phyloP scores from a whole-genome alignment of 2,329 filamentous ascomycete species.

The Coniella lustricola region DNA sequence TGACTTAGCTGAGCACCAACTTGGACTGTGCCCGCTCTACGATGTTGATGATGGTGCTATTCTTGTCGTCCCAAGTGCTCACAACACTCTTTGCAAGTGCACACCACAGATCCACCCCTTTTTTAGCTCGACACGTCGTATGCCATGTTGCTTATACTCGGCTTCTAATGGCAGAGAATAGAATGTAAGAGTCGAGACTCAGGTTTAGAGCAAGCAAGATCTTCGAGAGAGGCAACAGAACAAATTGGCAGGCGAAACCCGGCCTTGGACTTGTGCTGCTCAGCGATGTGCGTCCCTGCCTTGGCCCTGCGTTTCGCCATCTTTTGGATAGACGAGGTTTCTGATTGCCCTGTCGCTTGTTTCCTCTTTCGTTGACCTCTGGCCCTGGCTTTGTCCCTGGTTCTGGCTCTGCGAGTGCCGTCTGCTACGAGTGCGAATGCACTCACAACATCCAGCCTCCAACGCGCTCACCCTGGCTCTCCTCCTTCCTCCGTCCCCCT shows the following conservation, averaged over 20 bases:
- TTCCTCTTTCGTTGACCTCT: neutral
- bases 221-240: too few relatives aligned
- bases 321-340: neutral
- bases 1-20: constrained; percentile 10
- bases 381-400: neutral
- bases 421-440: too few relatives aligned
- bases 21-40: constrained; percentile 2
- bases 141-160: neutral
- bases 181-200: too few relatives aligned
- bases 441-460: too few relatives aligned
- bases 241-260: too few relatives aligned
- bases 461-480: too few relatives aligned
- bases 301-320: constrained; percentile 1
- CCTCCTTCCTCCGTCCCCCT: constrained; percentile 19
- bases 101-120: neutral
- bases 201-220: too few relatives aligned
- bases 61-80: neutral
- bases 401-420: neutral
- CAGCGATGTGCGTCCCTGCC: too few relatives aligned
- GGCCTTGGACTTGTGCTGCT: too few relatives aligned
- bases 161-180: neutral
- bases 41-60: constrained; percentile 1
- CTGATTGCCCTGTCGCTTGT: neutral
- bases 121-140: neutral
- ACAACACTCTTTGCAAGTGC: neutral